Percentiles rank a stretch among this genome's conserved stretches.
These are phyloP conservation scores for Astrephomene gubernaculifera DNA, from an alignment of 139 green algal genomes.

Conservation along the genomic window DNA sequence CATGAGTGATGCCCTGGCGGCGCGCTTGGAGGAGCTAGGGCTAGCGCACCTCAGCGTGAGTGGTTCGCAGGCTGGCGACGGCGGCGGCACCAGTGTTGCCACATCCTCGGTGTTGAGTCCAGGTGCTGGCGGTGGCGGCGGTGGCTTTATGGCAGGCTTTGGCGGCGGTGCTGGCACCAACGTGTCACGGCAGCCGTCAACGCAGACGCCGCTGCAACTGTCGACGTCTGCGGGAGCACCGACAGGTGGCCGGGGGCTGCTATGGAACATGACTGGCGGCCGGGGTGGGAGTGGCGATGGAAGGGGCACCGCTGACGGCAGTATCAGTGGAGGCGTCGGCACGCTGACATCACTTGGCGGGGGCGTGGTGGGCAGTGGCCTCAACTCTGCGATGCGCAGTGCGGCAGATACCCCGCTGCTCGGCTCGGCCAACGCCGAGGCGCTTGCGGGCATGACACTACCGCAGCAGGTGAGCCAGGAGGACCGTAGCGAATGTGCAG, in stretches of 20 bases:
- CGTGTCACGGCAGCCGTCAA: conserved; percentile 20
- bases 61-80: neutral
- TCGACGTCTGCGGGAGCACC: neutral
- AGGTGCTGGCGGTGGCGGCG: neutral
- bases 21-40: conserved; percentile 3
- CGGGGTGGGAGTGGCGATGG: neutral
- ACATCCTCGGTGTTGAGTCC: conserved; percentile 5
- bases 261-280: neutral
- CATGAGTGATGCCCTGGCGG: conserved; percentile 10
- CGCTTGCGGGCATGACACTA: conserved; percentile 1
- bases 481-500: no score
- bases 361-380: neutral
- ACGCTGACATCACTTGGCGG: no score
- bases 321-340: neutral
- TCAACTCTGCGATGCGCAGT: neutral
- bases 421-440: conserved; percentile 28
- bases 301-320: neutral
- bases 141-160: neutral
- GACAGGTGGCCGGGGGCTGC: neutral
- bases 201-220: neutral
- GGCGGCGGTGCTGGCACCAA: no score
- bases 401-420: conserved; percentile 7
- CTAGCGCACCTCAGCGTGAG: neutral
- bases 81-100: neutral
- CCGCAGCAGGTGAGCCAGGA: conserved; percentile 27